Conservation (phyloP, 2,329 filamentous ascomycete species). For the Neonectria magnoliae region DNA sequence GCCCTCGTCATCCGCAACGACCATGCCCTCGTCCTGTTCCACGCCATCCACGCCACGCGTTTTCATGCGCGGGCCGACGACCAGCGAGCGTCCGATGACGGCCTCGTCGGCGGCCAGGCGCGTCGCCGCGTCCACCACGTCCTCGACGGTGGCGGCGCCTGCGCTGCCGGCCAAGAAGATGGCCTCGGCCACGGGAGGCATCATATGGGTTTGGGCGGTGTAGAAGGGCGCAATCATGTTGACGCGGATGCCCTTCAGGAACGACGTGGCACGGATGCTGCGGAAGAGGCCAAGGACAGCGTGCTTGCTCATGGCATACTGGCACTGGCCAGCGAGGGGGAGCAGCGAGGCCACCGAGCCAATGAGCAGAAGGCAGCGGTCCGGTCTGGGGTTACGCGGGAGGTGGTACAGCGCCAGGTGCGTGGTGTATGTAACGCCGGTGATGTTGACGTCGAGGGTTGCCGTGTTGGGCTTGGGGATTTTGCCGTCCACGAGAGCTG, state of each 20-base stretch:
- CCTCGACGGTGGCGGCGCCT: slow-evolving; percentile 61
- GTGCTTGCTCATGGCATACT: slow-evolving; percentile 73
- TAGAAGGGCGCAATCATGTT: slow-evolving; percentile 77
- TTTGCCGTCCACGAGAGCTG: slow-evolving; percentile 53
- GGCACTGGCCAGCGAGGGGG: slow-evolving; percentile 55
- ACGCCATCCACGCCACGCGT: slow-evolving; percentile 28
- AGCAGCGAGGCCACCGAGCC: slow-evolving; percentile 68
- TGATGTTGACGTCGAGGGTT: slow-evolving; percentile 70
- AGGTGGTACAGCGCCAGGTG: slow-evolving; percentile 67
- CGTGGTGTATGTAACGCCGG: slow-evolving; percentile 71
- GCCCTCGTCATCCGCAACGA: slow-evolving; percentile 47
- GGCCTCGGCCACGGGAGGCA: slow-evolving; percentile 59
- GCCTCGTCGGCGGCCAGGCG: slow-evolving; percentile 67
- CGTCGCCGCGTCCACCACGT: slow-evolving; percentile 72
- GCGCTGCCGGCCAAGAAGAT: slow-evolving; percentile 63
- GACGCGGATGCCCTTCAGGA: slow-evolving; percentile 62
- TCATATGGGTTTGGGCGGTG: slow-evolving; percentile 65
- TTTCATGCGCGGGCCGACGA: slow-evolving; percentile 64
- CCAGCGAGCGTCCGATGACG: slow-evolving; percentile 66
- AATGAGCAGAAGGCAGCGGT: slow-evolving; percentile 68
- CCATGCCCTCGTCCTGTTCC: slow-evolving; percentile 49
- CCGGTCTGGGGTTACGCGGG: slow-evolving; percentile 30
- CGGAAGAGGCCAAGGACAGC: slow-evolving; percentile 73
- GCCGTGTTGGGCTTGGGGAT: slow-evolving; percentile 59
- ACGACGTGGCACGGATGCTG: slow-evolving; percentile 61